Conservation (phyloP, 2,329 filamentous ascomycete genomes). For the Neoscytalidium dimidiatum region DNA sequence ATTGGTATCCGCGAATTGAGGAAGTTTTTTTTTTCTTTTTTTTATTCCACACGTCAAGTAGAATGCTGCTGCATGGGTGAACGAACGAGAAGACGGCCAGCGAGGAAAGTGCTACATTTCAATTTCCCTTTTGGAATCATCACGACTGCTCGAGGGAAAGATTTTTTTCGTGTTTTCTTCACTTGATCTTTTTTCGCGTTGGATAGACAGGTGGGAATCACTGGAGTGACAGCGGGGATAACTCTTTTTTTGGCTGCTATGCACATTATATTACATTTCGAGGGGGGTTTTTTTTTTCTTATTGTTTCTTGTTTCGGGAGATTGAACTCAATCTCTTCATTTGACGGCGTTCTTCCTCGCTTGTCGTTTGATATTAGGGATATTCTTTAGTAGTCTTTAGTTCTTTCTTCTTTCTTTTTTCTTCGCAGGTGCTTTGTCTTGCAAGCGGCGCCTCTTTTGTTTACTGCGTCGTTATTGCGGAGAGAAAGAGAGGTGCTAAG, state of each 20-base stretch:
- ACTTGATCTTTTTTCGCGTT: not conserved
- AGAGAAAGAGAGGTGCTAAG: too few relatives aligned
- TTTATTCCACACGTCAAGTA: not conserved
- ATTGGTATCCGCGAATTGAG: too few relatives aligned
- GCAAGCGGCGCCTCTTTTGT: not conserved
- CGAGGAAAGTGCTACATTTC: not conserved
- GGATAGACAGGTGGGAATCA: constrained; percentile 8
- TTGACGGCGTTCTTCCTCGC: not conserved
- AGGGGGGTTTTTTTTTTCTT: not conserved
- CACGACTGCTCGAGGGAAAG: not conserved
- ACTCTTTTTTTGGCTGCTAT: not conserved
- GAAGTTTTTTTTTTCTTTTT: too few relatives aligned
- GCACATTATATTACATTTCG: not conserved
- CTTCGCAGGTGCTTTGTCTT: not conserved
- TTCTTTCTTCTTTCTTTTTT: not conserved
- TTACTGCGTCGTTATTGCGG: not conserved
- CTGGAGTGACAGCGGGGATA: not conserved
- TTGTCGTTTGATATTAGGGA: not conserved
- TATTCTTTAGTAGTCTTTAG: not conserved
- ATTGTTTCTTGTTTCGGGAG: not conserved
- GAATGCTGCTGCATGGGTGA: not conserved
- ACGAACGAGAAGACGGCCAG: not conserved
- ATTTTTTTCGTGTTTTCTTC: not conserved
- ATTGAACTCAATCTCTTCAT: not conserved
- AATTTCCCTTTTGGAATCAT: too few relatives aligned